Base-by-base conservation (phyloP, 192 early-diverging fungal genomes). In the Coemansia sp. region DNA sequence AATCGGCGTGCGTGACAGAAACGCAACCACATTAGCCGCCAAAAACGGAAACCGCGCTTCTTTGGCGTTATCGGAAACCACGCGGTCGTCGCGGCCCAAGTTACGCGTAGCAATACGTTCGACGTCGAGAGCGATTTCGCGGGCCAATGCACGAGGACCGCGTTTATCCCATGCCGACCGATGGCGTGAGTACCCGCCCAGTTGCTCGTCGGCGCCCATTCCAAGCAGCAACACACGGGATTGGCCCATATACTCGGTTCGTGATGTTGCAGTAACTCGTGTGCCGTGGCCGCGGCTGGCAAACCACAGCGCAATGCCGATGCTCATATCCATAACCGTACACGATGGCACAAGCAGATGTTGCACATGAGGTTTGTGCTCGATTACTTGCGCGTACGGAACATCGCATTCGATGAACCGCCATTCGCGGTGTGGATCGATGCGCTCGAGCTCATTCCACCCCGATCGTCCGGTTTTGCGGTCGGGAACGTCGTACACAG, bases 221-320 rank as follows among this genome's bases (percentile, higher is more conserved):
- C 96, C 96, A 53, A 90, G 87, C 1, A 98, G 65, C 21, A 96
- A 60, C 12, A 98, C 94, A 42, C 86, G 82, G 18, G 95, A 87
- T 9, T 65, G 67, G 49, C 90, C 90, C 4, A 17, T 10, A 67
- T 92, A 93, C 7, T 76, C 60, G 4, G 40, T 21, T 1, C 23
- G 53, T 23, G 60, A 12, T 0, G 17, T 26, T 1, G 10, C 26
- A n/a, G 40, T 49, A 18, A 66, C 40, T 5, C 80, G 36, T 10
- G 54, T 64, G 51, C 93, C 93, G 28, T 66, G 56, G 0, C 93
- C 94, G n/a, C 94, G 82, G 21, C 90, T 79, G 2, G 93, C 96
- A 84, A 96, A 98, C 94, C 94, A 98, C 56, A 98, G 86, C 0
- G 96, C 94, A 83, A 96, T 89, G 0, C 89, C 96, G 67, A 98